Evolutionary conservation across 495 filamentous ascomycete species (phyloP).

Genomic region (Aspergillus leporis): DNA sequence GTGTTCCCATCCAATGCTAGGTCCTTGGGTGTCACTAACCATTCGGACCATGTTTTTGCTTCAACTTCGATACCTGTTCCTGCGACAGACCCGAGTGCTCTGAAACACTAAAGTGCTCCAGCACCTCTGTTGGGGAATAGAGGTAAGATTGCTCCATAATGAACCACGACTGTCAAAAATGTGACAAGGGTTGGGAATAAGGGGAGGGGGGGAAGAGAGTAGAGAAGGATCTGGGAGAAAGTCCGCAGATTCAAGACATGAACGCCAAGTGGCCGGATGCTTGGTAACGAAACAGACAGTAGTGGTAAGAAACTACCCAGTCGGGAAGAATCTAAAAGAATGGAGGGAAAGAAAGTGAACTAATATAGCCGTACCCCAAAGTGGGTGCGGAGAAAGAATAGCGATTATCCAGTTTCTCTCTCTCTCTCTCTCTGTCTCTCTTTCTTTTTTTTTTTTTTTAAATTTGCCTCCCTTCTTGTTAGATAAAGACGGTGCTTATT

Average conservation of each 20-base stretch:
- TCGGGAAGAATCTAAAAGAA: constrained; percentile 25
- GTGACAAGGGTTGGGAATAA: constrained; percentile 11
- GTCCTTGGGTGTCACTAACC: constrained; percentile 53
- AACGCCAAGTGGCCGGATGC: constrained; percentile 31
- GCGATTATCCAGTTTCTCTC: neutral
- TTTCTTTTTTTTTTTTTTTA: neutral
- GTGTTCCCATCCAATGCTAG: neutral
- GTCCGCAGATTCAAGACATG: constrained; percentile 22
- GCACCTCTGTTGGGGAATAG: constrained; percentile 64
- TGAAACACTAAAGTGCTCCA: constrained; percentile 70
- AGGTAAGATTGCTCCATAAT: constrained; percentile 81
- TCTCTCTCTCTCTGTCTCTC: neutral
- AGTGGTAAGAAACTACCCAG: constrained; percentile 12
- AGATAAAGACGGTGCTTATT: neutral
- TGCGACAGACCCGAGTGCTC: constrained; percentile 68
- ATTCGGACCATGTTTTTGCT: constrained; percentile 78
- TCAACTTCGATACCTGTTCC: constrained; percentile 61
- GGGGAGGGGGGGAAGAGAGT: constrained; percentile 16
- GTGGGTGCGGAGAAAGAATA: constrained; percentile 4
- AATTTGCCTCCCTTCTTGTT: neutral
- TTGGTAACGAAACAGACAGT: constrained; percentile 2
- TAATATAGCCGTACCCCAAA: neutral
- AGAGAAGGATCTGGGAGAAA: constrained; percentile 12
- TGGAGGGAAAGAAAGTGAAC: constrained; percentile 17
- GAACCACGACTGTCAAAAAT: constrained; percentile 18